These are phyloP conservation scores for Coemansia sp. DNA, from an alignment of 192 early-diverging fungal species.

Conservation along the genomic window DNA sequence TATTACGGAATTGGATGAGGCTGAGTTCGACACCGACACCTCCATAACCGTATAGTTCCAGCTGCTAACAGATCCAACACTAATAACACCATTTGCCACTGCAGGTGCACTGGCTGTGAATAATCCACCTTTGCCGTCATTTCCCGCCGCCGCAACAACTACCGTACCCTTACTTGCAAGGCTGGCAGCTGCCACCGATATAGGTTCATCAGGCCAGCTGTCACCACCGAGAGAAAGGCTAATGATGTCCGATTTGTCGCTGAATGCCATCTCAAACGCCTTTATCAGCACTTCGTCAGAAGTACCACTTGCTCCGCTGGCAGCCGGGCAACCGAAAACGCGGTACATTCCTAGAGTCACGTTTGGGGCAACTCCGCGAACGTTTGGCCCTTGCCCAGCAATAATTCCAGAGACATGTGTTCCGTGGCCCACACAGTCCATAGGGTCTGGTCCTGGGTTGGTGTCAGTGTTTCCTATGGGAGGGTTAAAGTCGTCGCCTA, in stretches of 20 bases:
- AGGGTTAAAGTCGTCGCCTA: conserved; percentile 57
- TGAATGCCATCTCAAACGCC: conserved; percentile 58
- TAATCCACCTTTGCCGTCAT: conserved; percentile 66
- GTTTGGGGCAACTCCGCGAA: conserved; percentile 67
- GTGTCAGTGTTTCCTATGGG: conserved; percentile 26
- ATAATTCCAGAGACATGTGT: conserved; percentile 69
- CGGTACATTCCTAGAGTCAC: conserved; percentile 68
- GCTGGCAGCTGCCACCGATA: conserved; percentile 47
- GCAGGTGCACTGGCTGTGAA: conserved; percentile 57
- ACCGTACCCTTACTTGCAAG: conserved; percentile 56
- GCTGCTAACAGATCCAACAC: conserved; percentile 61
- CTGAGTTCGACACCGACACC: conserved; percentile 17
- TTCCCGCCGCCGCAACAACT: conserved; percentile 72
- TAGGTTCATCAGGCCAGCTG: conserved; percentile 58
- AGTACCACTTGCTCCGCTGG: conserved; percentile 23
- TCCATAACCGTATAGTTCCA: conserved; percentile 42
- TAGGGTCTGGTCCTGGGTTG: conserved; percentile 56
- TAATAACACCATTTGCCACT: conserved; percentile 55
- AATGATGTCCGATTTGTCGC: conserved; percentile 58
- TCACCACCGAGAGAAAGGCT: conserved; percentile 65
- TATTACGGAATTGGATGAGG: conserved; percentile 2
- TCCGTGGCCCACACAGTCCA: conserved; percentile 66
- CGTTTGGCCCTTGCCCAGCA: conserved; percentile 35
- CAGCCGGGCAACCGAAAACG: conserved; percentile 58
- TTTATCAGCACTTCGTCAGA: conserved; percentile 59